Base-by-base conservation (phyloP, 352 stramenopile genomes). In the Phytophthora niederhauseri region DNA sequence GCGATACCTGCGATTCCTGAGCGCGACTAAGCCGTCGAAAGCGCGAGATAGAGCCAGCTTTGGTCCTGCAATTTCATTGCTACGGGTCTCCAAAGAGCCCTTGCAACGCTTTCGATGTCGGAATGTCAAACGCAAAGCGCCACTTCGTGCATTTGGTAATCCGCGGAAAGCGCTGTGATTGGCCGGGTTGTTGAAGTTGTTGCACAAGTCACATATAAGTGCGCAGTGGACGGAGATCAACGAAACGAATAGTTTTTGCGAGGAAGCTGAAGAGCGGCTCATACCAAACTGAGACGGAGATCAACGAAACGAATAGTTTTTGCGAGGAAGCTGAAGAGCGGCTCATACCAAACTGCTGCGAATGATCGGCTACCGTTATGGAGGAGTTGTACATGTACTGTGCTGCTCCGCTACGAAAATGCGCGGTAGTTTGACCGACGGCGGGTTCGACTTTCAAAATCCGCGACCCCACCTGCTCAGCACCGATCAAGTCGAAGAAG, bases 11-110 rank as follows among this genome's bases (percentile, higher is more conserved):
- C 22, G 34, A 63, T 51, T 12, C 20, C 34, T 26, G 57, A 41
- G 43, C 46, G 31, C 34, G 41, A 34, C 14, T 11, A 52, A 41
- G 22, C 2, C 31, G 46, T 54, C 19, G 28, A 54, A 62, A 61
- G 57, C 54, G 58, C 41, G 61, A 68, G 59, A 72, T 43, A 68
- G 64, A 68, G 66, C 66, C 66, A 45, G 66, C 14, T 49, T 5
- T 28, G 12, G 24, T 5, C 46, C 11, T 64, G 45, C 15, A 20
- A 66, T 61, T 36, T n/a, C 14, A 30, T 48, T 34, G 34, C 48
- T 51, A 26, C 26, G 15, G 15, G 26, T 31, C 12, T 14, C 20
- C 4, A 26, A 49, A 19, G 15, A 49, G 41, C 41, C 17, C 41
- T 49, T 20, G 41, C 19, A 11, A 15, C 22, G 26, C 31, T 61